phyloP scores from a whole-genome alignment of 164 flowering plant genomes.

The Aristolochia contorta region DNA sequence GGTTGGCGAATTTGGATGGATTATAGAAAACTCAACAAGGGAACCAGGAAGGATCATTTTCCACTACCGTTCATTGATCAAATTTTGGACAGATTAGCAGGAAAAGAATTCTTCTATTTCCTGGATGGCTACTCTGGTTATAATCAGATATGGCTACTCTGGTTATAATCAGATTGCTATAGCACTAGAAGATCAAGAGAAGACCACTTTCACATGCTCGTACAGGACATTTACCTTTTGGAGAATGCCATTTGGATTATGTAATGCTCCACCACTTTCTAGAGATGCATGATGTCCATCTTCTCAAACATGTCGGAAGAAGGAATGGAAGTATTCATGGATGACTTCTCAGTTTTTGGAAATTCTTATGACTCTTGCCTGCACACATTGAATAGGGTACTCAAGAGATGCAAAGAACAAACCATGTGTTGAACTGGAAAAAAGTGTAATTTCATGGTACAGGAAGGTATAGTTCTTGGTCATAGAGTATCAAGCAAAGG shows the following conservation, averaged over 20 bases:
- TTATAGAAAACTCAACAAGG: not conserved
- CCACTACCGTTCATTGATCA: constrained; percentile 2
- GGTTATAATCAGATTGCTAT: constrained; percentile 6
- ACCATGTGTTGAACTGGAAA: not conserved
- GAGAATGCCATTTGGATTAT: constrained; percentile 8
- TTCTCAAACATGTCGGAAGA: not conserved
- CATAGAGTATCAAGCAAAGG: not conserved
- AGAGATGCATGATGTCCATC: constrained; percentile 1
- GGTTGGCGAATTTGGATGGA: constrained; percentile 1
- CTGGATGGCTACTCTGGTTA: constrained; percentile 7
- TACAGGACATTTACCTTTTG: not conserved
- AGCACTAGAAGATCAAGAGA: not conserved
- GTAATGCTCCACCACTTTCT: constrained; percentile 1
- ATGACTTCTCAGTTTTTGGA: not conserved
- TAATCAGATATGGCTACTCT: constrained; percentile 8
- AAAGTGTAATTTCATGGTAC: not conserved
- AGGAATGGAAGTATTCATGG: not conserved
- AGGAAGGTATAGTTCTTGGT: not conserved
- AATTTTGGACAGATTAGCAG: not conserved
- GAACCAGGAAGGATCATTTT: not conserved
- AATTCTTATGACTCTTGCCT: not conserved
- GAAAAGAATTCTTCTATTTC: not conserved
- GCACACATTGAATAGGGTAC: too few relatives aligned
- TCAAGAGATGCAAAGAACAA: not conserved
- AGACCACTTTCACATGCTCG: constrained; percentile 2